Conservation (phyloP, 2,329 filamentous ascomycete genomes). For the Beauveria medogensis region DNA sequence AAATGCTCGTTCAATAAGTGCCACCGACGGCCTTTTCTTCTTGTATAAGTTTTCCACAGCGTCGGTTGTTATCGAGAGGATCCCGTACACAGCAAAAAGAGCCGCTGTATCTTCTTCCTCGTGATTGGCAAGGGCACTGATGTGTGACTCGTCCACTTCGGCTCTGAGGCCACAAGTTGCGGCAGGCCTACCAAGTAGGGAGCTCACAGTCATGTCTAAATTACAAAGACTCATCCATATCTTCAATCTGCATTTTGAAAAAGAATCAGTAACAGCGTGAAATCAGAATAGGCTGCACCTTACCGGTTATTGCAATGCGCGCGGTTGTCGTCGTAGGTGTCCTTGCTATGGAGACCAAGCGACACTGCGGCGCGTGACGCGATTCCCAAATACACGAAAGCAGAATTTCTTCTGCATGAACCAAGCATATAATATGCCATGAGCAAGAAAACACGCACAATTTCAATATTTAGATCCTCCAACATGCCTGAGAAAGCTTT, state of each 20-base stretch:
- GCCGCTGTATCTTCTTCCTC: constrained; percentile 10
- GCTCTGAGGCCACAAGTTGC: constrained; percentile 25
- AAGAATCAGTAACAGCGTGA: too few species aligned
- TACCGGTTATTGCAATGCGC: constrained; percentile 18
- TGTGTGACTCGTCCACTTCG: constrained; percentile 18
- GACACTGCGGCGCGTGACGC: constrained; percentile 49
- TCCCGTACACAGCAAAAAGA: constrained; percentile 29
- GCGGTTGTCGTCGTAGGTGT: constrained; percentile 20
- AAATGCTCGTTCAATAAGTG: constrained; percentile 31
- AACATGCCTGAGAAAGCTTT: constrained; percentile 42
- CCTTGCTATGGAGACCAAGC: constrained; percentile 42
- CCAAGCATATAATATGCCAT: constrained; percentile 54
- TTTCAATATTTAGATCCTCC: constrained; percentile 43
- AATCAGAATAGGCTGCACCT: neutral
- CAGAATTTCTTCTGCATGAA: constrained; percentile 49
- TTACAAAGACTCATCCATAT: constrained; percentile 31
- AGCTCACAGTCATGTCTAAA: constrained; percentile 30
- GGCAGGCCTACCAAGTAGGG: constrained; percentile 30
- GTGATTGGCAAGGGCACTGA: constrained; percentile 16
- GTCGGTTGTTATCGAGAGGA: constrained; percentile 36
- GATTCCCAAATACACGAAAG: constrained; percentile 56
- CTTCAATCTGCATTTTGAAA: constrained; percentile 19
- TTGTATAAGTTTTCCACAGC: constrained; percentile 34
- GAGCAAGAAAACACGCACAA: constrained; percentile 44
- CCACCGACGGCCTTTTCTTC: constrained; percentile 24